Percentiles rank a stretch among this genome's conserved stretches.
phyloP scores from a whole-genome alignment of 176 grass and related monocot species.

The Zea mays region DNA sequence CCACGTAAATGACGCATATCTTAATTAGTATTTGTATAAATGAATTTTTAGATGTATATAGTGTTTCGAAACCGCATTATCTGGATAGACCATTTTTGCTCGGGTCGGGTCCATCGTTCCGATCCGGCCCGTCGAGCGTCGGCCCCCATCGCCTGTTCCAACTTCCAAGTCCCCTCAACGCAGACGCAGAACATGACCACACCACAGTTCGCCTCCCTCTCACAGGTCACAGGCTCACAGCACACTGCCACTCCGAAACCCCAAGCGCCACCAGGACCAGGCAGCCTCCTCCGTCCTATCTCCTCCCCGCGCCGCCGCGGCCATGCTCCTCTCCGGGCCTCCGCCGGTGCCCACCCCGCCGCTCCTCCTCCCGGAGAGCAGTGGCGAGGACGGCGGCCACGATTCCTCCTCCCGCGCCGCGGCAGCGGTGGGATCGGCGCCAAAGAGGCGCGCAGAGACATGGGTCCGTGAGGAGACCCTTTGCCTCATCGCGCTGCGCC shows the following conservation, averaged over 20 bases:
- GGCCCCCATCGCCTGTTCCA: conserved; percentile 24
- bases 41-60: too few relatives aligned
- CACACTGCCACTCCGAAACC: conserved; percentile 19
- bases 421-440: conserved; percentile 41
- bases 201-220: neutral
- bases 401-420: conserved; percentile 50
- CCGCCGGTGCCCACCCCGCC: conserved; percentile 47
- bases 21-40: too few relatives aligned
- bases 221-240: neutral
- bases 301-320: conserved; percentile 16
- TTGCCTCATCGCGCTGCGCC: conserved; percentile 70
- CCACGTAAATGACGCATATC: too few relatives aligned
- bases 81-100: too few relatives aligned
- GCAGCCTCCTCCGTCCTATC: neutral
- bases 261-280: conserved; percentile 3
- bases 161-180: conserved; percentile 16
- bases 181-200: neutral
- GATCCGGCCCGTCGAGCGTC: too few relatives aligned
- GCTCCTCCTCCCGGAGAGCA: conserved; percentile 67
- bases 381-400: conserved; percentile 68
- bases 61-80: too few relatives aligned
- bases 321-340: conserved; percentile 60
- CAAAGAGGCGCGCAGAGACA: conserved; percentile 97
- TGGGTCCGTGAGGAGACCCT: conserved; percentile 94
- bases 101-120: too few relatives aligned